Evolutionary conservation across 2,329 filamentous ascomycete species (phyloP).

Genomic region (Pseudogymnoascus sp.): DNA sequence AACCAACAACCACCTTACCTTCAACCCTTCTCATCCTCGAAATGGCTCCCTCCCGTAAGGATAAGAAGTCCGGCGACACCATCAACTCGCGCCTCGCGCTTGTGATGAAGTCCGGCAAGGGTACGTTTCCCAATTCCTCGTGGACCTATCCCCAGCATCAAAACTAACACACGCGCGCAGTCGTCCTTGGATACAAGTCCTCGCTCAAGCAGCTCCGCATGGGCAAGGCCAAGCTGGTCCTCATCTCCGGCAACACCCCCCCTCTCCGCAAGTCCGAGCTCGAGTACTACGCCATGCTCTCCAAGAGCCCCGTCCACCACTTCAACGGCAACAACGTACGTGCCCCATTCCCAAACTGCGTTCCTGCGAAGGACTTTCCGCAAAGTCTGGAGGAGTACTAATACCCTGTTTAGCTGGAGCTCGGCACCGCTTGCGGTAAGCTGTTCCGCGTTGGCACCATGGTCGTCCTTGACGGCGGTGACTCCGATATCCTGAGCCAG

Average conservation of each 20-base stretch:
- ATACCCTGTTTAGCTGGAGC: constrained; percentile 72
- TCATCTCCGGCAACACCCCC: constrained; percentile 92
- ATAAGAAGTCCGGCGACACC: constrained; percentile 78
- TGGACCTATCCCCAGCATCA: background rate
- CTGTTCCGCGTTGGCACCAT: constrained; percentile 98
- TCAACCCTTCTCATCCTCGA: constrained; percentile 19
- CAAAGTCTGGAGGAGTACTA: constrained; percentile 39
- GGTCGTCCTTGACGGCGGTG: constrained; percentile 92
- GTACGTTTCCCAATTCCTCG: constrained; percentile 22
- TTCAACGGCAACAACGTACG: constrained; percentile 98
- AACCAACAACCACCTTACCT: constrained; percentile 31
- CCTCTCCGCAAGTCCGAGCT: constrained; percentile 97
- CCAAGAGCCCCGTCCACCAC: constrained; percentile 94
- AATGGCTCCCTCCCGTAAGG: constrained; percentile 67
- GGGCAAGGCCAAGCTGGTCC: constrained; percentile 97
- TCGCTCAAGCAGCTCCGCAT: constrained; percentile 84
- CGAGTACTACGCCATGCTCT: constrained; percentile 89
- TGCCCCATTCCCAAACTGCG: constrained; percentile 26
- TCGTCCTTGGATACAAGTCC: constrained; percentile 84
- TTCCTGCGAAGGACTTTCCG: constrained; percentile 7
- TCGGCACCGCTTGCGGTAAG: constrained; percentile 97
- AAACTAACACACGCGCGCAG: constrained; percentile 31
- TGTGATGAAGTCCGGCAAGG: constrained; percentile 59
- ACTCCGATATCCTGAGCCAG: constrained; percentile 93
- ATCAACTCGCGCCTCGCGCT: constrained; percentile 55